phyloP scores from a whole-genome alignment of 169 alveolate genomes.

The Perkinsus olseni region DNA sequence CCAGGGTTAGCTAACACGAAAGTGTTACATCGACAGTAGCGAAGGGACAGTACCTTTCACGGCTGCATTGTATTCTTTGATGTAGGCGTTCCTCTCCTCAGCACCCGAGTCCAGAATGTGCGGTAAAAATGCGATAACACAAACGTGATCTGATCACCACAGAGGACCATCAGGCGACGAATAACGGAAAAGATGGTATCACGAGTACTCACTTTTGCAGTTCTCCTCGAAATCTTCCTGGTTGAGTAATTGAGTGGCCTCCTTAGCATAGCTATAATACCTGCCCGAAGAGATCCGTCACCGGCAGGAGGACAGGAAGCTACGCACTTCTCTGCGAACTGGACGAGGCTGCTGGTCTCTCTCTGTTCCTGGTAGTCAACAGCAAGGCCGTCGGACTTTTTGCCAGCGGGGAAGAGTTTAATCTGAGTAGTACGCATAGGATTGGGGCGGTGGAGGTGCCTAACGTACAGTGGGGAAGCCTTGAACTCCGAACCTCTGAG shows the following conservation, averaged over 20 bases:
- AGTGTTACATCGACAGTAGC: slow-evolving; percentile 43
- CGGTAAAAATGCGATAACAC: slow-evolving; percentile 76
- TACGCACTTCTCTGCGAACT: slow-evolving; percentile 52
- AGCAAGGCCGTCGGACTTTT: slow-evolving; percentile 49
- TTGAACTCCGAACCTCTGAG: slow-evolving; percentile 34
- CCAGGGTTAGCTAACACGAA: slow-evolving; percentile 55
- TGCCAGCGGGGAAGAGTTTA: slow-evolving; percentile 53
- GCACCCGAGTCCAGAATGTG: slow-evolving; percentile 69
- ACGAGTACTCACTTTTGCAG: slow-evolving; percentile 24
- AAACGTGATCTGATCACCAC: slow-evolving; percentile 31
- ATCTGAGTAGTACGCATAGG: not conserved
- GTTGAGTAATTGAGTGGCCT: slow-evolving; percentile 23
- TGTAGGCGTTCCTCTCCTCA: slow-evolving; percentile 47
- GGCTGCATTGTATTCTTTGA: not conserved
- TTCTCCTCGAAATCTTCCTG: slow-evolving; percentile 39
- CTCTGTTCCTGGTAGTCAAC: slow-evolving; percentile 62
- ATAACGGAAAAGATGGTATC: not conserved
- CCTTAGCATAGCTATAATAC: not conserved
- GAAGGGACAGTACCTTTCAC: not conserved
- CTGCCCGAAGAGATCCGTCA: slow-evolving; percentile 9
- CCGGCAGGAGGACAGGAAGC: slow-evolving; percentile 42
- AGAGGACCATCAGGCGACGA: not conserved
- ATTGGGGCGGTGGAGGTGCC: no score
- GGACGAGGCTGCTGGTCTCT: slow-evolving; percentile 58
- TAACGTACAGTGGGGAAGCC: slow-evolving; percentile 38